Evolutionary conservation across 176 grass and related monocot genomes (phyloP).

Genomic region (Saccharum officinarum): DNA sequence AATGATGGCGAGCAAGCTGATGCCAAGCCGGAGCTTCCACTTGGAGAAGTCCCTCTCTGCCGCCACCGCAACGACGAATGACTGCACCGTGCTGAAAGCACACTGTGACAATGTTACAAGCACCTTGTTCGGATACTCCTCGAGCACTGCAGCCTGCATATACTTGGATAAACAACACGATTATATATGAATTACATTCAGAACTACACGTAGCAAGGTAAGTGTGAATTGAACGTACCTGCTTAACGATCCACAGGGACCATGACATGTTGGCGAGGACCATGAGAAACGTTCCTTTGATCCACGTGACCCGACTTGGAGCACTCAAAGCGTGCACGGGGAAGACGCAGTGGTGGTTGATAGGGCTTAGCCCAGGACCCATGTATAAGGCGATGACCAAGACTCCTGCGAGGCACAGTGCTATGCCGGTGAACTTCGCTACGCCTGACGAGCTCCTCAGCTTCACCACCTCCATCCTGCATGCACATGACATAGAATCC

Average conservation of each 20-base stretch:
- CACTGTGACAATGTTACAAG: not conserved
- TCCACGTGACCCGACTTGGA: not conserved
- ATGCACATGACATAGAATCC: not conserved
- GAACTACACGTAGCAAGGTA: too few species aligned
- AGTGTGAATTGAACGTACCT: not conserved
- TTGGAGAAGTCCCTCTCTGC: not conserved
- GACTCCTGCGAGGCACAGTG: constrained; percentile 45
- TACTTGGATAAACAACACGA: not conserved
- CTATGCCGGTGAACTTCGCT: constrained; percentile 34
- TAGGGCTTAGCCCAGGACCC: constrained; percentile 41
- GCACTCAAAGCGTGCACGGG: not conserved
- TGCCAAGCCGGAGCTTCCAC: not conserved
- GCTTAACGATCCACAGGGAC: not conserved
- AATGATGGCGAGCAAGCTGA: not conserved
- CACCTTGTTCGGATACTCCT: not conserved
- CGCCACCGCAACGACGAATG: not conserved
- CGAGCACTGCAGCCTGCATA: not conserved
- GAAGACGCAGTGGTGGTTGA: constrained; percentile 34
- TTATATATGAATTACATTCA: not conserved
- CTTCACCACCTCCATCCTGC: constrained; percentile 42
- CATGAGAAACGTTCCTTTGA: constrained; percentile 3
- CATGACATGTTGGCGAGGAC: not conserved
- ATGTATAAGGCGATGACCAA: constrained; percentile 53
- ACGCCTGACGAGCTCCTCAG: constrained; percentile 26
- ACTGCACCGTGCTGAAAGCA: not conserved